Evolutionary conservation across 345 rosid species (phyloP).

Genomic region (Eucalyptus regnans): DNA sequence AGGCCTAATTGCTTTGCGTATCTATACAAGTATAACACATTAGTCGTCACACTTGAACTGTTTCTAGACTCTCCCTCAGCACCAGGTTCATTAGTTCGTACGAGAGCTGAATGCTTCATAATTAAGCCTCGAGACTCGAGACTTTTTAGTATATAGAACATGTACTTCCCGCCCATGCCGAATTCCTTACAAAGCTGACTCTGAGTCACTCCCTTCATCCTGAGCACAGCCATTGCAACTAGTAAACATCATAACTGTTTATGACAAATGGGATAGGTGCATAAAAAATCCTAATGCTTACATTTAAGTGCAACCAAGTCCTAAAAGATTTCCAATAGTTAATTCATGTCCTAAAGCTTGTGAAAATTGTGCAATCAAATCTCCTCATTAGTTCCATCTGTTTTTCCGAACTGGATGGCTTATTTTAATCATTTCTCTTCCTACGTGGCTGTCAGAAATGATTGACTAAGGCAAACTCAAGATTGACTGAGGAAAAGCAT

Average conservation of each 20-base stretch:
- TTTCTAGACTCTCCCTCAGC: conserved; percentile 55
- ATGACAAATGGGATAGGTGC: not conserved
- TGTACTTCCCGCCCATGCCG: conserved; percentile 56
- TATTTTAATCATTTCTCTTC: not conserved
- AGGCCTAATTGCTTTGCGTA: conserved; percentile 69
- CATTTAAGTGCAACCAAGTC: not conserved
- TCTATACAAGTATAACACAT: conserved; percentile 57
- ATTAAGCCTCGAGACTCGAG: conserved; percentile 73
- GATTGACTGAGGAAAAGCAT: not conserved
- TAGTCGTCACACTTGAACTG: conserved; percentile 42
- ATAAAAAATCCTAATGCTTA: not conserved
- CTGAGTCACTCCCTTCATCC: conserved; percentile 71
- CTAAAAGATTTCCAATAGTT: not conserved
- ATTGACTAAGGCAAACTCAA: not conserved
- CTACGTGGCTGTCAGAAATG: not conserved
- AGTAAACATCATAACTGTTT: not conserved
- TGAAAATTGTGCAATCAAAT: not conserved
- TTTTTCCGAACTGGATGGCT: not conserved
- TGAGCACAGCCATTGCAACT: conserved; percentile 2
- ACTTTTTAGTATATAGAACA: conserved; percentile 51
- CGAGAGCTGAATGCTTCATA: conserved; percentile 60
- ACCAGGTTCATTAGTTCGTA: conserved; percentile 57
- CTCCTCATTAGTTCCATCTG: not conserved
- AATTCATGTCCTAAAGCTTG: not conserved
- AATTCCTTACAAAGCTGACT: conserved; percentile 72